Percentiles rank a stretch among this genome's conserved stretches.
phyloP scores from a whole-genome alignment of 495 filamentous ascomycete species.

The Neurospora cerealis region DNA sequence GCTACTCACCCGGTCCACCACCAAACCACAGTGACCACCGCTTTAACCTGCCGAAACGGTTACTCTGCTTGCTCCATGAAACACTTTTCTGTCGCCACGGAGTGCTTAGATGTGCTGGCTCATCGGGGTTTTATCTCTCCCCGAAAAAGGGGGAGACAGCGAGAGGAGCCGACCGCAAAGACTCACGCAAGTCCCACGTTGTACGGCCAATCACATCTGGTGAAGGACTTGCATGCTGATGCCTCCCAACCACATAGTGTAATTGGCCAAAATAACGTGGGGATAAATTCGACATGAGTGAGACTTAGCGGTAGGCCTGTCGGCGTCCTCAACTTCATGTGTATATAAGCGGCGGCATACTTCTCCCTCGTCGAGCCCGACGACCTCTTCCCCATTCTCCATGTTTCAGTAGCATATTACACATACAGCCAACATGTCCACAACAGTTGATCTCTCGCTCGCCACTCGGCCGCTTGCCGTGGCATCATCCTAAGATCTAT shows the following conservation, averaged over 20 bases:
- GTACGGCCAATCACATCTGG: not conserved
- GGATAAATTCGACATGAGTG: not conserved
- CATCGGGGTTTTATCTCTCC: too few relatives aligned
- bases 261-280: too few relatives aligned
- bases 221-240: too few relatives aligned
- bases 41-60: not conserved
- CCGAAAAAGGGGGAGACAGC: too few relatives aligned
- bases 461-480: slow-evolving; percentile 27
- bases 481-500: slow-evolving; percentile 40
- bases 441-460: slow-evolving; percentile 6
- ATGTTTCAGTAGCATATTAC: not conserved
- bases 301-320: not conserved
- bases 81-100: not conserved
- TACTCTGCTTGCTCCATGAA: not conserved
- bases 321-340: not conserved
- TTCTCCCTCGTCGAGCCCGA: not conserved
- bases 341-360: not conserved
- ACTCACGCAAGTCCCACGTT: not conserved
- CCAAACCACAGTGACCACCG: not conserved
- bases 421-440: not conserved
- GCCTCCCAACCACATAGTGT: too few relatives aligned
- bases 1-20: not conserved
- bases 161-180: too few relatives aligned
- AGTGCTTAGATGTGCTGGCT: too few relatives aligned
- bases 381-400: not conserved